phyloP scores from a whole-genome alignment of 768 basidiomycete species.

The Roridomyces roridus region DNA sequence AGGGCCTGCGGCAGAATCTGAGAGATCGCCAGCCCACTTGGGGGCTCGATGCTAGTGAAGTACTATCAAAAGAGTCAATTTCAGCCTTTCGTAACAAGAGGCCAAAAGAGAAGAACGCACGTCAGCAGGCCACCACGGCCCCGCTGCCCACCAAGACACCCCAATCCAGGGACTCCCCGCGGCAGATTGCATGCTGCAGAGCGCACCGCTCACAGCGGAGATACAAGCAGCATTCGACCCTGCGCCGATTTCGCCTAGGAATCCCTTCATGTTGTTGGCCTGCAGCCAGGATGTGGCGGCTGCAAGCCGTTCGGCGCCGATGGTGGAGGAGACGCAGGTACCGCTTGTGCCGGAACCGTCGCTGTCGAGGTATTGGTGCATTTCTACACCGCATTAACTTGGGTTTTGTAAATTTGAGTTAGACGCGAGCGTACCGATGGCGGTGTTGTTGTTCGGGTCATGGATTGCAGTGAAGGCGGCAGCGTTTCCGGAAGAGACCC shows the following conservation, averaged over 20 bases:
- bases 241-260: constrained; percentile 68
- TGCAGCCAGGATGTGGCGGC: constrained; percentile 66
- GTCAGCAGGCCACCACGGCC: constrained; percentile 60
- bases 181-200: constrained; percentile 64
- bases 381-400: constrained; percentile 48
- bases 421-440: constrained; percentile 51
- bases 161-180: constrained; percentile 59
- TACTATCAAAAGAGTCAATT: constrained; percentile 41
- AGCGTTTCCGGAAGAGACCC: constrained; percentile 62
- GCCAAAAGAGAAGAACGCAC: constrained; percentile 46
- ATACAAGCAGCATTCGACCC: constrained; percentile 43
- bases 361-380: constrained; percentile 75
- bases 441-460: constrained; percentile 68
- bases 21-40: constrained; percentile 58
- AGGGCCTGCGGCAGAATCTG: constrained; percentile 63
- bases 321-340: constrained; percentile 63
- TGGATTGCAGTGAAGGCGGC: constrained; percentile 56
- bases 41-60: constrained; percentile 68
- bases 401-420: too few species aligned
- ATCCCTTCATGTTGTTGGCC: constrained; percentile 63
- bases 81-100: neutral
- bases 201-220: constrained; percentile 56
- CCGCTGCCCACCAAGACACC: constrained; percentile 63
- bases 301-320: constrained; percentile 62
- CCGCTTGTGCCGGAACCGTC: constrained; percentile 63